Evolutionary conservation across 1,284 basidiomycete genomes (phyloP).

Genomic region (Singerocomus inundabilis): DNA sequence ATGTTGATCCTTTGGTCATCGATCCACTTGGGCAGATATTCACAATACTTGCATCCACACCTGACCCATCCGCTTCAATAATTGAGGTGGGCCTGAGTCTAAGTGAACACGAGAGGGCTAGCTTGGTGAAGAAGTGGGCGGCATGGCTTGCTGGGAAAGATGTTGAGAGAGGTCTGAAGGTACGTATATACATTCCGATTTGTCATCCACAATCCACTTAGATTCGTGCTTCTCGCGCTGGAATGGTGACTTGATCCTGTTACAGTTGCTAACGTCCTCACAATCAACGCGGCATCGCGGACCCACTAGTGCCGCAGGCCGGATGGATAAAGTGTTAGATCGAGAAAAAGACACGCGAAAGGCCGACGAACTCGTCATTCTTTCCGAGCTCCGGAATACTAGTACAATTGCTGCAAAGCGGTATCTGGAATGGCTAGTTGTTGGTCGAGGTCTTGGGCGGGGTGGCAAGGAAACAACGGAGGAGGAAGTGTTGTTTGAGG

Average conservation of each 20-base stretch:
- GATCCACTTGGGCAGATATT: constrained; percentile 75
- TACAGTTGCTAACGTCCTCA: constrained; percentile 54
- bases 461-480: constrained; percentile 8
- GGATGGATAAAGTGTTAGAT: constrained; percentile 27
- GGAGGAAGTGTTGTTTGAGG: constrained; percentile 42
- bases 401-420: constrained; percentile 48
- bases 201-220: background rate
- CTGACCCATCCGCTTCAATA: constrained; percentile 9
- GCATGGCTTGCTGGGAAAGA: constrained; percentile 78
- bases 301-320: constrained; percentile 27
- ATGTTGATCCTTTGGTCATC: constrained; percentile 53
- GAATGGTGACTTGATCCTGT: background rate
- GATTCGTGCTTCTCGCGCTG: background rate
- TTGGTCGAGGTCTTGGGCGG: constrained; percentile 67
- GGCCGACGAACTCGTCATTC: constrained; percentile 53
- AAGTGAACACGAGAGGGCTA: constrained; percentile 51
- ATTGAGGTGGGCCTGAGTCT: constrained; percentile 6
- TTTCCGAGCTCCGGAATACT: constrained; percentile 48
- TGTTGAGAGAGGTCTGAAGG: constrained; percentile 70
- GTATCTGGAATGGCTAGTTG: constrained; percentile 79
- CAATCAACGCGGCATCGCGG: constrained; percentile 18
- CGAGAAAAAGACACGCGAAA: constrained; percentile 22
- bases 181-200: constrained; percentile 31
- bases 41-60: constrained; percentile 44
- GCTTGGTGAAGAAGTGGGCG: constrained; percentile 69